phyloP scores from a whole-genome alignment of 2,329 filamentous ascomycete genomes.

The Zymoseptoria passerinii region DNA sequence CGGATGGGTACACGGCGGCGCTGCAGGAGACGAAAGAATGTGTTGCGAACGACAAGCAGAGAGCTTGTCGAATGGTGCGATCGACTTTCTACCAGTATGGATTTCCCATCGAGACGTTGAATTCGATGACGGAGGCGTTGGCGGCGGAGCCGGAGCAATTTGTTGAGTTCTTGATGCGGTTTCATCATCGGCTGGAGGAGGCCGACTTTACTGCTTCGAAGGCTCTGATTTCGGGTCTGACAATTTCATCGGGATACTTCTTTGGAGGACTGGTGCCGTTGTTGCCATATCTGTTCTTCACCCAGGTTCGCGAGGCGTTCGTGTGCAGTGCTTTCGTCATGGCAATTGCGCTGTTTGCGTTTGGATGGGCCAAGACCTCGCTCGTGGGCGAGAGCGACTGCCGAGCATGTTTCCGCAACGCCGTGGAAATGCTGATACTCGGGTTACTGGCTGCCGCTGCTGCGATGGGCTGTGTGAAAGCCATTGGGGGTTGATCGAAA shows the following conservation, averaged over 20 bases:
- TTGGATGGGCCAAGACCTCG: slow-evolving; percentile 58
- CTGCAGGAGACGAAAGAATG: slow-evolving; percentile 36
- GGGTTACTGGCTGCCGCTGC: slow-evolving; percentile 58
- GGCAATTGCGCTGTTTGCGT: slow-evolving; percentile 51
- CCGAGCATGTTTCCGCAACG: slow-evolving; percentile 50
- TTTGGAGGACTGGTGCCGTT: slow-evolving; percentile 63
- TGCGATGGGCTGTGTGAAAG: slow-evolving; percentile 54
- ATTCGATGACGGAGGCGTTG: slow-evolving; percentile 14
- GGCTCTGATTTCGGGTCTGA: slow-evolving; percentile 49
- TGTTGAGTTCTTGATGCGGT: slow-evolving; percentile 41
- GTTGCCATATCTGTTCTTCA: slow-evolving; percentile 57
- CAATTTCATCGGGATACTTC: slow-evolving; percentile 61
- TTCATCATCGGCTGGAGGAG: slow-evolving; percentile 39
- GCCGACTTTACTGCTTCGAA: slow-evolving; percentile 35
- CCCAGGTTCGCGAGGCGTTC: slow-evolving; percentile 41
- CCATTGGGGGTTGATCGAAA: slow-evolving; percentile 35
- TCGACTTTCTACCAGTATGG: slow-evolving; percentile 36
- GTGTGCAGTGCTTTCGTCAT: slow-evolving; percentile 54
- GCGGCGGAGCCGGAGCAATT: slow-evolving; percentile 26
- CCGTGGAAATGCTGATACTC: slow-evolving; percentile 56
- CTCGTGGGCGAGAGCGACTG: slow-evolving; percentile 37
- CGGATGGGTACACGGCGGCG: slow-evolving; percentile 42
- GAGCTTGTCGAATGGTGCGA: slow-evolving; percentile 34
- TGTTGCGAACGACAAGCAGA: slow-evolving; percentile 31
- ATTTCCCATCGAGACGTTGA: slow-evolving; percentile 29